A percentile compares a stretch with the other conserved stretches of the same genome.
phyloP scores from a whole-genome alignment of 495 filamentous ascomycete species.

The Staphylotrichum tortipilum region DNA sequence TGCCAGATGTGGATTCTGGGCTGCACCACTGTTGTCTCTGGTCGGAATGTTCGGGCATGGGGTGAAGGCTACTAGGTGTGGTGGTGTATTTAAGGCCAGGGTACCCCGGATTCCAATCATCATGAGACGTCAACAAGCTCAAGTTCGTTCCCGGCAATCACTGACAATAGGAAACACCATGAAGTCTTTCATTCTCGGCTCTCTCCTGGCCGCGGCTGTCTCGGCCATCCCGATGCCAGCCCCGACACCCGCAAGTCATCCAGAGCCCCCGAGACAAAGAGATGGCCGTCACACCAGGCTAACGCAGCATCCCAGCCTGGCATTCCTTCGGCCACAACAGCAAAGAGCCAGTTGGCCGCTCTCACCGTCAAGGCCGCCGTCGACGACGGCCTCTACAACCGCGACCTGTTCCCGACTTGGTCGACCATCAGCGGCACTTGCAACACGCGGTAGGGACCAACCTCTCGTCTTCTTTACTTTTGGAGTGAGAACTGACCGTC shows the following conservation, averaged over 20 bases:
- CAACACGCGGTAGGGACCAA: conserved; percentile 39
- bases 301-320: conserved; percentile 35
- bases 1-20: background rate
- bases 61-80: too few relatives aligned
- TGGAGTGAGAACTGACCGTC: background rate
- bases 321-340: conserved; percentile 48
- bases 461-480: background rate
- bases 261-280: background rate
- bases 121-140: background rate
- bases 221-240: conserved; percentile 25
- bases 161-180: conserved; percentile 11
- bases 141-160: background rate
- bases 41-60: too few relatives aligned
- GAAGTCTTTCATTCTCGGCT: conserved; percentile 18
- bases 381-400: conserved; percentile 47
- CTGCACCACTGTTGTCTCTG: background rate
- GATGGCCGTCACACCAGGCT: background rate
- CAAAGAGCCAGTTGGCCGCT: conserved; percentile 44
- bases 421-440: conserved; percentile 52
- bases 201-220: conserved; percentile 15
- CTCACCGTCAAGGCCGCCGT: conserved; percentile 47
- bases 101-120: background rate
- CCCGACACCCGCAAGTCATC: conserved; percentile 24
- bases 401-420: conserved; percentile 62
- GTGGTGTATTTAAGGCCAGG: too few relatives aligned